phyloP scores from a whole-genome alignment of 306 rosid genomes.

The Cyamopsis tetragonoloba region DNA sequence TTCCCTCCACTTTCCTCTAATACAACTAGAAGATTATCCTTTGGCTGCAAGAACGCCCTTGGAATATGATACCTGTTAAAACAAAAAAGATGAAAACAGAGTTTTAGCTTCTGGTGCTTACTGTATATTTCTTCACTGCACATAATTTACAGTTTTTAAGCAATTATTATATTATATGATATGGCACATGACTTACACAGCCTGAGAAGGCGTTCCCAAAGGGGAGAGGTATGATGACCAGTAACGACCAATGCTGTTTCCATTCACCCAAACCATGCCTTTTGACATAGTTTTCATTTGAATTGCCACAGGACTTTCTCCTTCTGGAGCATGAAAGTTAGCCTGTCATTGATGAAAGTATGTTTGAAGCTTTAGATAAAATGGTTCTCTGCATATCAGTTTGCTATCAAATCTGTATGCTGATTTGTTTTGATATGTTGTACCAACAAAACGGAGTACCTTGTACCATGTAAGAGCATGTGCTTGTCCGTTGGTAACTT shows the following conservation, averaged over 20 bases:
- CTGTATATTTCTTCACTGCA: not conserved
- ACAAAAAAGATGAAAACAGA: not conserved
- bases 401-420: not conserved
- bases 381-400: not conserved
- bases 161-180: too few species aligned
- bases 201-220: conserved; percentile 7
- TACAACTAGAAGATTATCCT: conserved; percentile 3
- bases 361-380: not conserved
- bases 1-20: conserved; percentile 21
- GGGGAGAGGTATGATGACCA: conserved; percentile 14
- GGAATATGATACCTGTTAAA: conserved; percentile 16
- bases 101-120: not conserved
- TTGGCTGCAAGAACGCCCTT: conserved; percentile 10
- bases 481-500: not conserved
- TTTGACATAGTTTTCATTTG: conserved; percentile 18
- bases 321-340: conserved; percentile 8
- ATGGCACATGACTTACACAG: conserved; percentile 1
- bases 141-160: not conserved
- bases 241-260: conserved; percentile 13
- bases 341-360: conserved; percentile 11
- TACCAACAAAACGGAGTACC: not conserved
- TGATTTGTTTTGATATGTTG: not conserved
- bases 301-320: conserved; percentile 12
- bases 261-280: conserved; percentile 26
- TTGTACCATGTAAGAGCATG: conserved; percentile 17